Percentiles rank a stretch among this genome's conserved stretches.
Evolutionary conservation across 2,329 filamentous ascomycete species (phyloP).

Genomic region (Claviceps digitariae): DNA sequence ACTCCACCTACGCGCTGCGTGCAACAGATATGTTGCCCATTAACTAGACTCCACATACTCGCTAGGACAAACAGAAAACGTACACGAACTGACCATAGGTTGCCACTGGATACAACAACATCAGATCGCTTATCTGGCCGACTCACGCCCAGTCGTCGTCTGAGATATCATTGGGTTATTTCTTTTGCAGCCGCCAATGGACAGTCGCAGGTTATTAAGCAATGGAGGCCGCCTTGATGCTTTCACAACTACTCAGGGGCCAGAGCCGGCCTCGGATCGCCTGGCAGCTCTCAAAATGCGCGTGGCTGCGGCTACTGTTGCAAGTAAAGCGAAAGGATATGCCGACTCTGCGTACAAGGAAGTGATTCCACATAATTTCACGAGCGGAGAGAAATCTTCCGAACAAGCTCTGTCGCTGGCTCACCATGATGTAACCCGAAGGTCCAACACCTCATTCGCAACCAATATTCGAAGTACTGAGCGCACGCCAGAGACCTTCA

Average conservation of each 20-base stretch:
- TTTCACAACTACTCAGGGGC: conserved; percentile 39
- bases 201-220: conserved; percentile 35
- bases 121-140: too few species aligned
- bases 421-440: neutral
- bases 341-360: conserved; percentile 61
- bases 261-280: conserved; percentile 46
- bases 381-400: conserved; percentile 20
- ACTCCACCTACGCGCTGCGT: too few species aligned
- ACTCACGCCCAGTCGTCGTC: too few species aligned
- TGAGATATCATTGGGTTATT: neutral
- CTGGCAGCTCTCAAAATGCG: conserved; percentile 68
- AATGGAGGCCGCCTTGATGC: conserved; percentile 44
- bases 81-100: too few species aligned
- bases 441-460: conserved; percentile 1
- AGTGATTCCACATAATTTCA: conserved; percentile 29
- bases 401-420: neutral
- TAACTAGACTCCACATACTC: too few species aligned
- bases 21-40: too few species aligned
- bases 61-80: too few species aligned
- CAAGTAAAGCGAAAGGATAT: conserved; percentile 48
- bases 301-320: conserved; percentile 60
- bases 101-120: too few species aligned
- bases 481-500: conserved; percentile 1
- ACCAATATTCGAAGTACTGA: conserved; percentile 7
- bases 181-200: conserved; percentile 21